A percentile compares a stretch with the other conserved stretches of the same genome.
phyloP scores from a whole-genome alignment of 2,329 filamentous ascomycete genomes.

The Tolypocladium nubicola region DNA sequence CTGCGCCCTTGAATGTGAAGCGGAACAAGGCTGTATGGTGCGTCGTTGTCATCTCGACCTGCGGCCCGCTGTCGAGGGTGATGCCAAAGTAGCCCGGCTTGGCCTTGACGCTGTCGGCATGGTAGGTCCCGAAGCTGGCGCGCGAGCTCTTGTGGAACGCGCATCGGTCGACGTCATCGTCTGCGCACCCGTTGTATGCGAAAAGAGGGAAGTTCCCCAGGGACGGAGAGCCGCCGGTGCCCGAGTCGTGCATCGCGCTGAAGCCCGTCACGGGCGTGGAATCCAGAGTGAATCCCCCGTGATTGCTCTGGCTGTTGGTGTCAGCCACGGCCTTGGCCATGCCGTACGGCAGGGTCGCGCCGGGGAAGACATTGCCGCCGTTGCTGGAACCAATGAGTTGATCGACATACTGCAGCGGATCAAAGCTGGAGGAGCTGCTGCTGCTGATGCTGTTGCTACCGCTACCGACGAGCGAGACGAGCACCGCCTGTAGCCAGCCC shows the following conservation, averaged over 20 bases:
- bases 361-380: slow-evolving; percentile 31
- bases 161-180: slow-evolving; percentile 52
- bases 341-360: slow-evolving; percentile 32
- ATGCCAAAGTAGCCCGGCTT: slow-evolving; percentile 57
- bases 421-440: slow-evolving; percentile 12
- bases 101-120: slow-evolving; percentile 40
- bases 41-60: slow-evolving; percentile 56
- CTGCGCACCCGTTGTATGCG: slow-evolving; percentile 50
- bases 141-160: slow-evolving; percentile 41
- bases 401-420: slow-evolving; percentile 20
- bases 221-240: slow-evolving; percentile 47
- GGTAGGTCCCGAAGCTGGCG: slow-evolving; percentile 30
- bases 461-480: neutral
- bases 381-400: slow-evolving; percentile 23
- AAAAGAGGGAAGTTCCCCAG: slow-evolving; percentile 68
- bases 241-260: slow-evolving; percentile 47
- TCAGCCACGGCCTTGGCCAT: slow-evolving; percentile 50
- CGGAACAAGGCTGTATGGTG: slow-evolving; percentile 56
- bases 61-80: slow-evolving; percentile 43
- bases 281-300: slow-evolving; percentile 47
- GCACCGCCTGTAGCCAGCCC: neutral
- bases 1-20: slow-evolving; percentile 46
- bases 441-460: neutral
- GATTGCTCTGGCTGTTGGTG: slow-evolving; percentile 30
- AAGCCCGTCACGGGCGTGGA: slow-evolving; percentile 40